Evolutionary conservation across 192 early-diverging fungal genomes (phyloP), one percentile per base, ranked within the genome.

Genomic region (Obelidium mucronatum): DNA sequence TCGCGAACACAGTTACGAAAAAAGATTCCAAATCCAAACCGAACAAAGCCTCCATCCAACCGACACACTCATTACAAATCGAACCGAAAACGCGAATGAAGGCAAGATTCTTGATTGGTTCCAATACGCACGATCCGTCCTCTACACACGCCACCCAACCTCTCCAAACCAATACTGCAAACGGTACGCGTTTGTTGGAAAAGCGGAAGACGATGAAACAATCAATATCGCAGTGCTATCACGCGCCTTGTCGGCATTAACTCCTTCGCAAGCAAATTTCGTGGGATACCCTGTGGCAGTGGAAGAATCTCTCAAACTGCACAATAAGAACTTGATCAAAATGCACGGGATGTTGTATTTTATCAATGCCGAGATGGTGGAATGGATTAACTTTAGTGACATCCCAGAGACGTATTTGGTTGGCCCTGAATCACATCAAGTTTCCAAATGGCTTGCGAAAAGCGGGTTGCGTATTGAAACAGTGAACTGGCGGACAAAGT

Each of bases 81-180:
- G 48, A 6, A 15, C n/a, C 8, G 69, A 58, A 37, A 8, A 4
- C 51, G 30, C 5, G 30, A 8, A 72, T 34, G 28, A 28, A 22
- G 69, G 69, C 3, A 72, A 72, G 34, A 72, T 58, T 58, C 55
- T 56, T 15, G 53, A 72, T 19, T 72, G 69, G 69, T 72, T 72
- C 35, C 22, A 53, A 17, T 33, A 37, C 36, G 53, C 69, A 31
- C 66, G 66, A 19, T 19, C 15, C 28, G 4, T 26, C 35, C 19
- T 35, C 3, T 56, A 31, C 52, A 30, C 36, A 36, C 35, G 30
- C 5, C 69, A 58, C 35, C 36, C 69, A 22, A 24, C 19, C 3
- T 4, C 19, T 24, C 30, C 26, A n/a, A 58, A 58, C 69, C 3
- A 8, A 19, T 53, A 58, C 13, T 58, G 54, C n/a, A n/a, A 22